Evolutionary conservation across 192 early-diverging fungal genomes (phyloP).

Genomic region (Cetraspora pellucida): DNA sequence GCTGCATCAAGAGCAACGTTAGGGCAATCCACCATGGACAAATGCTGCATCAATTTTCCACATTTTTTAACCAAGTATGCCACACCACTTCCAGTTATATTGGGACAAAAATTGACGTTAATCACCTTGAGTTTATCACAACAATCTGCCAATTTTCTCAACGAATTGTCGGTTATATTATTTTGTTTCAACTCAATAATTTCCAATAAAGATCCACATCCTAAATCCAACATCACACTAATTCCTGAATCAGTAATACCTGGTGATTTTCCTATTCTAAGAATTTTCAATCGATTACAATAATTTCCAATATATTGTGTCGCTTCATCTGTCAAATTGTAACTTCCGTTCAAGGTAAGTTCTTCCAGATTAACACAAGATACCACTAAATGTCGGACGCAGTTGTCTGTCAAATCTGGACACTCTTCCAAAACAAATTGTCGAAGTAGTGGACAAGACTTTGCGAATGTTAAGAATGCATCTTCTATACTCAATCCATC

Average conservation of each 20-base stretch:
- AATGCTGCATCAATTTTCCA: neutral
- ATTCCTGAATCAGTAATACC: constrained; percentile 5
- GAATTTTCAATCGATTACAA: neutral
- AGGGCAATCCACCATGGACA: neutral
- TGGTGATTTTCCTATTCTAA: neutral
- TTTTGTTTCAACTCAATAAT: constrained; percentile 3
- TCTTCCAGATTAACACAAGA: constrained; percentile 3
- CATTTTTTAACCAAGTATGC: neutral
- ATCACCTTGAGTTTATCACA: neutral
- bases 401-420: neutral
- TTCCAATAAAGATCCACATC: neutral
- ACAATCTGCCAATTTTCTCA: neutral
- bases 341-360: neutral
- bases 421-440: neutral
- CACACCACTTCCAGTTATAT: constrained; percentile 8
- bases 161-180: constrained; percentile 9
- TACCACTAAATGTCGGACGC: neutral
- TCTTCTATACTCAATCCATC: neutral
- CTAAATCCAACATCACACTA: neutral
- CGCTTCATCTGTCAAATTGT: neutral
- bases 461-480: neutral
- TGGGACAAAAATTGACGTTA: constrained; percentile 1
- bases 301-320: neutral
- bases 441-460: neutral
- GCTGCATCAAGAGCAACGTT: neutral